These are phyloP conservation scores for Furcasterigmium furcatum DNA, from an alignment of 2,329 filamentous ascomycete genomes.

Conservation along the genomic window DNA sequence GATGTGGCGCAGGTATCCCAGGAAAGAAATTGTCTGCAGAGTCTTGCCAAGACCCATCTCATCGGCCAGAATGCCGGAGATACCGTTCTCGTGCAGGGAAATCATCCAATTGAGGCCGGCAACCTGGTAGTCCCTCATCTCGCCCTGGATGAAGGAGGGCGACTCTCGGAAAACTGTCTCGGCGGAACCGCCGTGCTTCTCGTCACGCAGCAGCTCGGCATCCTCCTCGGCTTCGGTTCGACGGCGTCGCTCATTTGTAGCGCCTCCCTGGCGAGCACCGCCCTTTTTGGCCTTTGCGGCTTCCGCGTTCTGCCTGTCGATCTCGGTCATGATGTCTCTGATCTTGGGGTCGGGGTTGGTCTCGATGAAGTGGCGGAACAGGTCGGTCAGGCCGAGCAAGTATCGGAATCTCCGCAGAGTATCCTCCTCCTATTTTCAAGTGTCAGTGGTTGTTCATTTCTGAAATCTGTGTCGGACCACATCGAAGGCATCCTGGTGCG, in stretches of 20 bases:
- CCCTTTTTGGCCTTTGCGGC: conserved; percentile 69
- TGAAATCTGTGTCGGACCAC: neutral
- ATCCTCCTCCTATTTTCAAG: conserved; percentile 74
- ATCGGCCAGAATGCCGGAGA: conserved; percentile 94
- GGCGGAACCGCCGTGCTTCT: conserved; percentile 80
- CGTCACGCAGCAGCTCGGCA: conserved; percentile 81
- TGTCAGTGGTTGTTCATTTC: neutral
- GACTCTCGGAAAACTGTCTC: conserved; percentile 94
- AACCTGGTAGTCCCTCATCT: conserved; percentile 96
- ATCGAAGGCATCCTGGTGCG: conserved; percentile 1
- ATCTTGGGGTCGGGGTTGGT: conserved; percentile 94
- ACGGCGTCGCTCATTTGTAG: conserved; percentile 71
- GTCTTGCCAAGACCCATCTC: conserved; percentile 99
- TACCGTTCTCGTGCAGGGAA: conserved; percentile 96
- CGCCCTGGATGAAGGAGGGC: conserved; percentile 80
- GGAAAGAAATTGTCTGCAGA: conserved; percentile 92
- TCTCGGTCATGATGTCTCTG: conserved; percentile 88
- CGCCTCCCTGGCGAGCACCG: conserved; percentile 78
- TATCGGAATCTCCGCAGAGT: conserved; percentile 93
- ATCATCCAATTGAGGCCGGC: conserved; percentile 97
- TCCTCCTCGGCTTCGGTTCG: conserved; percentile 98
- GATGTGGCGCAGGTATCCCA: conserved; percentile 90
- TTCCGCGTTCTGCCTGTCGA: conserved; percentile 87
- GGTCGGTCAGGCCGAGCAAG: conserved; percentile 87
- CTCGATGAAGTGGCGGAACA: conserved; percentile 99